Evolutionary conservation across 2,329 filamentous ascomycete genomes (phyloP), one percentile per base, ranked within the genome.

Genomic region (Thielaviopsis euricoi): DNA sequence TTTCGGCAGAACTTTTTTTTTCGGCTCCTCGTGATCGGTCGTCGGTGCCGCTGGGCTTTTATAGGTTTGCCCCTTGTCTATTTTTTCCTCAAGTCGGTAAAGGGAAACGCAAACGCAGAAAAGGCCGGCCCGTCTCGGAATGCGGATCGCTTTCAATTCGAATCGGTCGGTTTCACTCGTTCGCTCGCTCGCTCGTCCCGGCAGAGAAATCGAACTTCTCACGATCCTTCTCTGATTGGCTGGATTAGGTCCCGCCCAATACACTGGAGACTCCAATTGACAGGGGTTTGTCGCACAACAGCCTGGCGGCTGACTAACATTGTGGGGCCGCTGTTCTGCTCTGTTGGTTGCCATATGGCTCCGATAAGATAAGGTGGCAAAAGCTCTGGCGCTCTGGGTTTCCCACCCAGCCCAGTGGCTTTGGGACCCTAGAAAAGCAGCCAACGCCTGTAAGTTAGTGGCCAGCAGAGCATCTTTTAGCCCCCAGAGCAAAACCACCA

Each of bases 141-240:
- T 48, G 43, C 43, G 43, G 43, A 48, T 48, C 43, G n/a, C 43
- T 48, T n/a, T 48, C 43, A 48, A 48, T 48, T 48, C 43, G 43
- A 48, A 9, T 48, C 43, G 43, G 43, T 48, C 43, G 19, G n/a
- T 48, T 48, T 48, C 43, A n/a, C 43, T 48, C n/a, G 19, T 21
- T 55, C 56, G 9, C n/a, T n/a, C n/a, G 29, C 9, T 33, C 29
- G 29, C 29, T 33, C 29, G 29, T 10, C 25, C 29, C 29, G 48
- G 25, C 37, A 58, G 59, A 60, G 58, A 60, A 57, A 56, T 56
- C 53, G 56, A 58, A 51, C 48, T 49, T 43, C 56, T 33, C 29
- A 56, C 50, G 43, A 17, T 48, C 43, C 23, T 37, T 22, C 26
- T 58, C 25, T 49, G 40, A 60, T 60, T 60, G 59, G 59, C 25